These are phyloP conservation scores for Nannochloropsis salina DNA, from an alignment of 108 stramenopile genomes.

Conservation along the genomic window DNA sequence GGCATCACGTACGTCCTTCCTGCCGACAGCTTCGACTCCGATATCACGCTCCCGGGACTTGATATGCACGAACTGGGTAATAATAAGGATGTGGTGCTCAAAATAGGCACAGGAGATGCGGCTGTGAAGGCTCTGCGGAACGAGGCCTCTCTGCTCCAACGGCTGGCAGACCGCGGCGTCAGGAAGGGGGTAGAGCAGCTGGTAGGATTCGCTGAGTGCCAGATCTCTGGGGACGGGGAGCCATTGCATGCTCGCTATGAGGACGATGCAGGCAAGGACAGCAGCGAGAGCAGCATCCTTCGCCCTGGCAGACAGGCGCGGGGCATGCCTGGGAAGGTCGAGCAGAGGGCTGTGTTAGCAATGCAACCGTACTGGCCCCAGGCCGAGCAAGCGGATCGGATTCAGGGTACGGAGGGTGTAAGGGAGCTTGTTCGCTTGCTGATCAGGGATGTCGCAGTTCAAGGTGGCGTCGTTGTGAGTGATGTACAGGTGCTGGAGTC, in stretches of 20 bases:
- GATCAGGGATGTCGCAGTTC: background rate
- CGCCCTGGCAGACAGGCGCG: background rate
- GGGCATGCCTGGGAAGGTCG: background rate
- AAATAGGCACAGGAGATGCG: background rate
- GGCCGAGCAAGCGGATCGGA: background rate
- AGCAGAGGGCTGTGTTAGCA: background rate
- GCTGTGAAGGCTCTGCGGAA: background rate
- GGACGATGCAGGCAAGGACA: background rate
- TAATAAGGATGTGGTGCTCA: background rate
- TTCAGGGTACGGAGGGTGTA: background rate
- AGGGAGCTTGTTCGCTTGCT: background rate
- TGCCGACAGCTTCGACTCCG: background rate
- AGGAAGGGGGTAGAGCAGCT: background rate
- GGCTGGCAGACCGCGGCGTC: background rate
- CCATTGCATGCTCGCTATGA: background rate
- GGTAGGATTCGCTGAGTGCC: background rate
- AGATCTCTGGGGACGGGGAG: background rate
- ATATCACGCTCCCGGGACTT: background rate
- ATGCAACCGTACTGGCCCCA: background rate
- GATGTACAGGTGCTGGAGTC: background rate
- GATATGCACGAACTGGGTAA: background rate
- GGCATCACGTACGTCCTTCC: conserved; percentile 17
- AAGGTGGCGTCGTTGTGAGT: background rate
- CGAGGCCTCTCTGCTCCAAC: background rate
- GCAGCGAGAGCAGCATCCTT: background rate